Base-by-base conservation (phyloP, 441 rosid genomes). In the Euphorbia schlechtendalii region DNA sequence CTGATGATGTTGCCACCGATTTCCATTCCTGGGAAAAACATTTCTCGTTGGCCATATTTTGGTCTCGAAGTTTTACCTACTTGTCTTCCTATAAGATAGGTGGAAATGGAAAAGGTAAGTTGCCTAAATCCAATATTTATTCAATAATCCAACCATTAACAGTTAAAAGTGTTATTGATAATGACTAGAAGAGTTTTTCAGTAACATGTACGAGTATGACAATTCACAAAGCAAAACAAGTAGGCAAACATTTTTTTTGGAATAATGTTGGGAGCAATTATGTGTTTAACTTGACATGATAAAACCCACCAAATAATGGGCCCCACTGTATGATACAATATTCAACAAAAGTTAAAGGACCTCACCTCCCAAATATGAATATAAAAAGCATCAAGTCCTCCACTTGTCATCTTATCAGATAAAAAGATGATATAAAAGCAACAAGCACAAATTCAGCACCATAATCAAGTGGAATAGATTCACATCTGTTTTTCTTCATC, bases 1-100 rank as follows among this genome's bases (percentile, higher is more conserved):
- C 59, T 25, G 87, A 66, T 59, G 81, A 58, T 40, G 75, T 66
- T 1, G 81, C 46, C 48, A 80, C 64, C 1, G 84, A 65, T 67
- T 75, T 82, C 86, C 91, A 83, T 54, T 78, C 86, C 55, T 53
- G 82, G 56, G 81, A n/a, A 55, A 77, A 71, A 65, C 73, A 83
- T 60, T 69, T 81, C 74, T 81, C 81, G 11, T 76, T 57, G 15
- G 80, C 85, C 91, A 83, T 86, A 58, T 64, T 71, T 57, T 45
- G 60, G 21, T 52, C 5, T 4, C 30, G 18, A 20, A 66, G 38
- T 54, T 69, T 18, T 36, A 2, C 27, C 64, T 30, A 55, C 59
- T 43, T 34, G 41, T 11, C 46, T 64, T 51, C 59, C 58, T 74
- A 52, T 32, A 30, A 60, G 40, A 58, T 2, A 51, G 51, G 59